Percentiles rank a stretch among this genome's conserved stretches.
phyloP scores from a whole-genome alignment of 805 yeast species.

The Candida endomychidarum region DNA sequence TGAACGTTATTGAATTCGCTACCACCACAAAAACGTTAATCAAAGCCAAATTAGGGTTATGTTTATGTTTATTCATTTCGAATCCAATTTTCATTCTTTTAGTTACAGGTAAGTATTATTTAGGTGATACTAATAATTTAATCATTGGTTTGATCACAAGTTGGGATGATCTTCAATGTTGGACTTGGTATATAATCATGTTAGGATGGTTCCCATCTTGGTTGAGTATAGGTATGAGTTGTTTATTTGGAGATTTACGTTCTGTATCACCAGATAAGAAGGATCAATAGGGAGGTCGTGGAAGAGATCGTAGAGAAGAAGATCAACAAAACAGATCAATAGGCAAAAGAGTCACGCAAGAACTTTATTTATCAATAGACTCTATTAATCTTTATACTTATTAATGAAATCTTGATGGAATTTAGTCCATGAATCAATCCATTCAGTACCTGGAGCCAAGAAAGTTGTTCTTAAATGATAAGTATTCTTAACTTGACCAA shows the following conservation, averaged over 20 bases:
- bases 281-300: slow-evolving; percentile 4
- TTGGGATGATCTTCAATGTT: slow-evolving; percentile 69
- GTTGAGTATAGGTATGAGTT: slow-evolving; percentile 42
- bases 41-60: slow-evolving; percentile 24
- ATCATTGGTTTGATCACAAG: slow-evolving; percentile 57
- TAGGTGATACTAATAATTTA: slow-evolving; percentile 31
- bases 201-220: slow-evolving; percentile 86
- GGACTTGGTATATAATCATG: slow-evolving; percentile 80
- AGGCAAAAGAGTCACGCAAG: background rate
- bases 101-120: slow-evolving; percentile 26
- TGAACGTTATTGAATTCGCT: slow-evolving; percentile 16
- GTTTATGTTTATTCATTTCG: slow-evolving; percentile 39
- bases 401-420: slow-evolving; percentile 77
- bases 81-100: slow-evolving; percentile 50
- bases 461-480: slow-evolving; percentile 95
- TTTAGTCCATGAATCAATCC: slow-evolving; percentile 74
- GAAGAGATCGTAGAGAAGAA: too few relatives aligned
- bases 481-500: slow-evolving; percentile 89
- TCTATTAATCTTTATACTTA: slow-evolving; percentile 39
- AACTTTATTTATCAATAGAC: background rate
- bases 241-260: slow-evolving; percentile 30
- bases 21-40: slow-evolving; percentile 1
- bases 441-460: slow-evolving; percentile 90
- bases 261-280: background rate
- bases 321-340: background rate